Evolutionary conservation across 1,139 yeast species (phyloP).

Genomic region (Yamadazyma songkhlaensis): DNA sequence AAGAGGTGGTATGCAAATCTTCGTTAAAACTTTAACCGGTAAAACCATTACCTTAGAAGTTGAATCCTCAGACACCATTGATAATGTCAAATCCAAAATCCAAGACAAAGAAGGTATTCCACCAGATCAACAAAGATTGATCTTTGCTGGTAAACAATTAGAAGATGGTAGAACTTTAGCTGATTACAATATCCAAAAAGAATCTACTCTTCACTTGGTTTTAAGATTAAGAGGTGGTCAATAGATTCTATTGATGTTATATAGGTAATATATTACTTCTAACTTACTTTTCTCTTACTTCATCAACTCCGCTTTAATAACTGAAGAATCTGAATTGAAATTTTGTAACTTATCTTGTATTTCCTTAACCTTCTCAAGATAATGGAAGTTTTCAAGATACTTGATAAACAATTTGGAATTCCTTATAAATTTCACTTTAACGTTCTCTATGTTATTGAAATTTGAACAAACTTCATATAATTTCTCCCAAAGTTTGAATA

Average conservation of each 20-base stretch:
- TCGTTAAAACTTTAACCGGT: constrained; percentile 62
- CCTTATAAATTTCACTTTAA: constrained; percentile 49
- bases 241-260: constrained; percentile 51
- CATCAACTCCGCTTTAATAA: constrained; percentile 27
- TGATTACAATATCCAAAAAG: constrained; percentile 33
- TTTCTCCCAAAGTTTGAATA: constrained; percentile 22
- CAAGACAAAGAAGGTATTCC: constrained; percentile 98
- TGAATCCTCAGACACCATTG: constrained; percentile 35
- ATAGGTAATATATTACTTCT: neutral
- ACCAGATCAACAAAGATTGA: constrained; percentile 96
- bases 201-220: constrained; percentile 91
- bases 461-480: constrained; percentile 32
- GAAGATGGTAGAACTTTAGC: constrained; percentile 88
- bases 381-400: constrained; percentile 15
- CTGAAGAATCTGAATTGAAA: constrained; percentile 30
- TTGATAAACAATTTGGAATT: constrained; percentile 22
- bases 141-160: constrained; percentile 98
- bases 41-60: constrained; percentile 60
- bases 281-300: constrained; percentile 1
- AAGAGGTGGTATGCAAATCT: constrained; percentile 91
- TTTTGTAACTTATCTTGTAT: constrained; percentile 23
- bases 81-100: constrained; percentile 95
- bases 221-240: constrained; percentile 98
- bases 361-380: constrained; percentile 12
- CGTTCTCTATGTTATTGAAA: constrained; percentile 58